phyloP scores from a whole-genome alignment of 352 stramenopile species.

The Phytophthora pini region DNA sequence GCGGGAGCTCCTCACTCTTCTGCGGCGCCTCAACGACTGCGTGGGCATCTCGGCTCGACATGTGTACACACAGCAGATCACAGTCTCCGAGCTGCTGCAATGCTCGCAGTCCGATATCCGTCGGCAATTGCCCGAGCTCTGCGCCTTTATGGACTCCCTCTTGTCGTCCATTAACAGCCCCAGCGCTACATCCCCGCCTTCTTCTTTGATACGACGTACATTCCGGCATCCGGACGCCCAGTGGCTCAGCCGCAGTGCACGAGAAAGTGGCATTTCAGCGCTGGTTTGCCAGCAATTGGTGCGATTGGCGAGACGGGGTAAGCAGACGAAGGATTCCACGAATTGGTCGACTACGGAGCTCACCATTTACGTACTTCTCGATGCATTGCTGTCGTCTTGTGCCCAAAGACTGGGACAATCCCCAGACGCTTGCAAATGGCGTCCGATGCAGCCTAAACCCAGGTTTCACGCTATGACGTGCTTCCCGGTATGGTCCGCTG shows the following conservation, averaged over 20 bases:
- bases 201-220: constrained; percentile 28
- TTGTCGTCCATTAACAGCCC: constrained; percentile 1
- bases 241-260: constrained; percentile 65
- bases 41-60: constrained; percentile 53
- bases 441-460: constrained; percentile 43
- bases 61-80: constrained; percentile 55
- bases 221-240: constrained; percentile 53
- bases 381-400: constrained; percentile 55
- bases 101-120: constrained; percentile 36
- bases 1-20: constrained; percentile 16
- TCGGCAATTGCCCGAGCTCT: constrained; percentile 52
- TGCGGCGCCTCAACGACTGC: constrained; percentile 48
- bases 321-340: background rate
- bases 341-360: constrained; percentile 22
- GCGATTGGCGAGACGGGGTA: constrained; percentile 25
- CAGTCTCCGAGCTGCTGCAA: constrained; percentile 31
- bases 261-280: constrained; percentile 57
- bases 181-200: background rate
- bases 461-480: constrained; percentile 72
- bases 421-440: constrained; percentile 56
- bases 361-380: constrained; percentile 50
- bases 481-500: constrained; percentile 56
- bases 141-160: constrained; percentile 45
- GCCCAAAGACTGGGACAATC: constrained; percentile 22
- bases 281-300: constrained; percentile 64